These are phyloP conservation scores for Trichoderma erinaceum DNA, from an alignment of 495 filamentous ascomycete species.

Conservation along the genomic window DNA sequence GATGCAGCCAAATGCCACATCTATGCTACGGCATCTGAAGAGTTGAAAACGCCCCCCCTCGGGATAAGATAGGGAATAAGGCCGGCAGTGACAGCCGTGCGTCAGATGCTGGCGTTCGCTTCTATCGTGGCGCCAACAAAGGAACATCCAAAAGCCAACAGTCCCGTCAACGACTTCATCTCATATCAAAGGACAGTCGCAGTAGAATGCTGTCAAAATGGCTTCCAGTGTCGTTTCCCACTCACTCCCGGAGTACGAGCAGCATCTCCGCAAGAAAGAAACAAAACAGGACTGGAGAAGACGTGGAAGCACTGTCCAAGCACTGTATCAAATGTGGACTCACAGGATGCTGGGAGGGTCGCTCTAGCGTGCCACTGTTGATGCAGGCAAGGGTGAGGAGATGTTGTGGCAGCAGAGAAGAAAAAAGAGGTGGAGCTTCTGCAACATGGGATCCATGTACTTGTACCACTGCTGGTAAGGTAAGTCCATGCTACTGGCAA, in stretches of 20 bases:
- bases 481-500: not conserved
- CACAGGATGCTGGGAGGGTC: not conserved
- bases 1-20: not conserved
- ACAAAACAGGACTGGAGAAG: not conserved
- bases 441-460: not conserved
- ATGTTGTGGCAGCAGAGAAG: not conserved
- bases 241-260: not conserved
- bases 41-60: not conserved
- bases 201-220: not conserved
- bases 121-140: no score
- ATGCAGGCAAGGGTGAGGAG: not conserved
- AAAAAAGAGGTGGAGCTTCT: not conserved
- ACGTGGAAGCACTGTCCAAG: not conserved
- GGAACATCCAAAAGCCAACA: no score
- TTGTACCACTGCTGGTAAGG: not conserved
- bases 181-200: not conserved
- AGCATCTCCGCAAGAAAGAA: not conserved
- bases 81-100: not conserved
- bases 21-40: not conserved
- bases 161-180: not conserved
- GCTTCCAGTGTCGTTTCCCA: no score
- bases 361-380: constrained; percentile 11
- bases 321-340: constrained; percentile 4
- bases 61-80: not conserved
- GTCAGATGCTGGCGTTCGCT: not conserved